Conservation (phyloP, 1,284 basidiomycete genomes). For the Pseudozyma flocculosa region DNA sequence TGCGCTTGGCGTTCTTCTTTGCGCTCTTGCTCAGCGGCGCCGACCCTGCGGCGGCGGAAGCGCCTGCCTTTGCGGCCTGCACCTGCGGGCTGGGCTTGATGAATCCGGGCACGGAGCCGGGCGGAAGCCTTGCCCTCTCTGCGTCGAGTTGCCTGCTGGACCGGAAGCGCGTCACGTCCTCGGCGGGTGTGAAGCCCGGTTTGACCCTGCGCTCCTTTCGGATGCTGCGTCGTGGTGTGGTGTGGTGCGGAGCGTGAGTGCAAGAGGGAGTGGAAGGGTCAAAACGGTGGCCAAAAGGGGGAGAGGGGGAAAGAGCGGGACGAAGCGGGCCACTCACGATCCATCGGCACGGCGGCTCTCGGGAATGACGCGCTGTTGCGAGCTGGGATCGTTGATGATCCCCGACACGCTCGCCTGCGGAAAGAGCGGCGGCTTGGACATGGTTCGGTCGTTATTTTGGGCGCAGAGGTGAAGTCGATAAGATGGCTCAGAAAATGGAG, state of each 20-base stretch:
- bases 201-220: conserved; percentile 87
- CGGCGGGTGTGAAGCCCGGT: conserved; percentile 90
- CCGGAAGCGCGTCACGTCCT: conserved; percentile 83
- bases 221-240: conserved; percentile 63
- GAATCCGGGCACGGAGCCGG: conserved; percentile 59
- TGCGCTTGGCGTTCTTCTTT: conserved; percentile 72
- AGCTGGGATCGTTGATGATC: conserved; percentile 77
- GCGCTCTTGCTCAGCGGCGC: conserved; percentile 61
- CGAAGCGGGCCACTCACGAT: conserved; percentile 67
- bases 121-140: conserved; percentile 61
- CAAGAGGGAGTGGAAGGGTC: neutral
- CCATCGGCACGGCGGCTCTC: conserved; percentile 80
- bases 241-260: neutral
- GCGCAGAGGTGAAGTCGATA: no score
- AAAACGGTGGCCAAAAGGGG: neutral
- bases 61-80: conserved; percentile 11
- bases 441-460: conserved; percentile 48
- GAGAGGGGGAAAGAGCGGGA: neutral
- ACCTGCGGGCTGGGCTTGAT: conserved; percentile 1
- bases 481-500: no score
- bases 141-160: conserved; percentile 72
- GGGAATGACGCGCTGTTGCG: conserved; percentile 83
- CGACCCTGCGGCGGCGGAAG: no score
- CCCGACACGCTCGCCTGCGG: conserved; percentile 73
- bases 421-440: conserved; percentile 75